These are phyloP conservation scores for Scleroderma citrinum DNA, from an alignment of 768 basidiomycete genomes.

Conservation along the genomic window DNA sequence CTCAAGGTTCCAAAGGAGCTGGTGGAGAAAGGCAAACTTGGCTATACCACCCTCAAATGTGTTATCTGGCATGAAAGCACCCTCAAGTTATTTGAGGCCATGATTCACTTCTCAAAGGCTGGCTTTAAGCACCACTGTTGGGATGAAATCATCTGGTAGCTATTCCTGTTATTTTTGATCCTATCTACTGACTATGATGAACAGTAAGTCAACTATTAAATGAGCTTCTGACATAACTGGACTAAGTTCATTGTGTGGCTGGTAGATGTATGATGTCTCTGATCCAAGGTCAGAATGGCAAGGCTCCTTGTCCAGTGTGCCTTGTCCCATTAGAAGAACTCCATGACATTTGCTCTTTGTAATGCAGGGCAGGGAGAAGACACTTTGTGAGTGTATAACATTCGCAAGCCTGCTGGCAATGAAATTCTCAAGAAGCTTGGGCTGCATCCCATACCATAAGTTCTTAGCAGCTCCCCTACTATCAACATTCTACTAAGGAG, in stretches of 20 bases:
- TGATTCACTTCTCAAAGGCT: conserved; percentile 14
- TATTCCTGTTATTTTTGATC: conserved; percentile 34
- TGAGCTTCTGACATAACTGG: too few species aligned
- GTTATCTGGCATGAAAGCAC: conserved; percentile 33
- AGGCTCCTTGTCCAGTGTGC: conserved; percentile 34
- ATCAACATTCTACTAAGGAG: too few species aligned
- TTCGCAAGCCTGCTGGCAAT: too few species aligned
- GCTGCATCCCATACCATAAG: too few species aligned
- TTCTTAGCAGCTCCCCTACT: too few species aligned
- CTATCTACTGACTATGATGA: conserved; percentile 40
- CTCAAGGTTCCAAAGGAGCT: background rate
- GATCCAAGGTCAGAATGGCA: conserved; percentile 21
- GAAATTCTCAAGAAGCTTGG: too few species aligned
- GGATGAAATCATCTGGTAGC: conserved; percentile 19
- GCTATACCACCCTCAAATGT: conserved; percentile 27
- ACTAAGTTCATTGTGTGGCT: too few species aligned
- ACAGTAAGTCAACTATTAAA: conserved; percentile 33
- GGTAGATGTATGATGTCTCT: conserved; percentile 32
- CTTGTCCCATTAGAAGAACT: conserved; percentile 25
- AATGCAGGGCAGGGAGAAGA: too few species aligned
- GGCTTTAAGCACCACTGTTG: conserved; percentile 23
- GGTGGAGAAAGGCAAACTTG: conserved; percentile 27
- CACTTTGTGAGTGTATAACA: too few species aligned
- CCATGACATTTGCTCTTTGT: conserved; percentile 16
- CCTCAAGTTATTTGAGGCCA: conserved; percentile 20